Base-by-base conservation (phyloP, 2,329 filamentous ascomycete species). In the Scopulariopsis brevicaulis region DNA sequence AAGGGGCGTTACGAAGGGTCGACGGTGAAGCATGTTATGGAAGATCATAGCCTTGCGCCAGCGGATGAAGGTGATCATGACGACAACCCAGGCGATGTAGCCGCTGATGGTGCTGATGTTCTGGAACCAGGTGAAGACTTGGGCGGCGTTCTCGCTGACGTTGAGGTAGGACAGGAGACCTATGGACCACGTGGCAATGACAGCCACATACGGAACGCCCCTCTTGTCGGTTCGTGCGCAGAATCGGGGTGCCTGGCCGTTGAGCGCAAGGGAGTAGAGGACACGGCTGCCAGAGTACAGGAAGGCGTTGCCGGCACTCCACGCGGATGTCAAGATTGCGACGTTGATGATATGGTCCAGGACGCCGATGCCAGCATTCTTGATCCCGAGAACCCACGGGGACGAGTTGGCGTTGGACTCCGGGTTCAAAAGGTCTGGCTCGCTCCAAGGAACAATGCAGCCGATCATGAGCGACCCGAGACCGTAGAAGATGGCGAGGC, bases 81-180 rank as follows among this genome's bases (percentile, higher is more conserved):
- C 74, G 14, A 81, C 76, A 60, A 81, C 74, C 82, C 82, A 85
- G 28, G 80, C 80, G 64, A 85, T 78, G 65, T 80, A 78, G 6
- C 80, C 81, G 0, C 78, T 79, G 57, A 83, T 80, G 58, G 81
- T 88, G 34, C 83, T 86, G 58, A 90, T 78, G 67, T 86, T 87
- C 64, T 84, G 78, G 67, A 90, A 87, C 83, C 86, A 90, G 56
- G 75, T 77, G 68, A 57, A 57, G 7, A 87, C 86, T 2, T 76
- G 74, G 37, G 81, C 77, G 24, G 84, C 84, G 34, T 77, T 79
- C 62, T 77, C 79, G 53, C 80, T 84, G 52, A 84, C 78, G 67
- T 87, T 88, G 67, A 91, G 80, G 73, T 85, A 91, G 0, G 84
- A 83, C 3, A 91, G 76, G 10, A 86, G 75, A 25, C 84, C 83